A percentile compares a stretch with the other conserved stretches of the same genome.
Evolutionary conservation across 139 green algal genomes (phyloP).

Genomic region (Desmodesmus armatus): DNA sequence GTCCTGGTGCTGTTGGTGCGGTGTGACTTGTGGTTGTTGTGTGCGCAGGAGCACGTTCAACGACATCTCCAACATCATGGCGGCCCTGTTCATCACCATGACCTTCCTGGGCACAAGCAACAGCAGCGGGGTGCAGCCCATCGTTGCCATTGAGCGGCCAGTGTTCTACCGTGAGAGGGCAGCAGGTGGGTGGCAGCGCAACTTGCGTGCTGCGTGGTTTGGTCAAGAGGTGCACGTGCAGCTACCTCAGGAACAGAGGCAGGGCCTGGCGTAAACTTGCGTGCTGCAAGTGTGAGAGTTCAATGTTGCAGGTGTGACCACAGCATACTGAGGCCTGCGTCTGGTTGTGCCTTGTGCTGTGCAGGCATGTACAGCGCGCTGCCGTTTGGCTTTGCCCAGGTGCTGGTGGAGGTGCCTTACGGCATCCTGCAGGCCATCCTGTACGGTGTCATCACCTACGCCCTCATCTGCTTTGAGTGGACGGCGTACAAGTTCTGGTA

Average conservation of each 20-base stretch:
- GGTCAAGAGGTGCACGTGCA: no score
- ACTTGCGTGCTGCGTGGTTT: no score
- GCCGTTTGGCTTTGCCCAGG: slow-evolving; percentile 41
- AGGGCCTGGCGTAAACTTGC: no score
- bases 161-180: slow-evolving; percentile 49
- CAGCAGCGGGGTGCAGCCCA: slow-evolving; percentile 42
- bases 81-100: slow-evolving; percentile 67
- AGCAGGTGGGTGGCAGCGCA: slow-evolving; percentile 36
- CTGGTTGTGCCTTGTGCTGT: background rate
- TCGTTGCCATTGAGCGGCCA: slow-evolving; percentile 31
- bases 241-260: no score
- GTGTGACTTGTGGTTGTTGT: background rate
- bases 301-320: no score
- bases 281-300: no score
- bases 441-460: slow-evolving; percentile 61
- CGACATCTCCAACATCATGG: slow-evolving; percentile 71
- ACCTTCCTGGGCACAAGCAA: slow-evolving; percentile 51
- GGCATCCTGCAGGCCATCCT: slow-evolving; percentile 57
- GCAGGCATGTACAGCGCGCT: slow-evolving; percentile 39
- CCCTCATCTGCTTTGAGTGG: slow-evolving; percentile 60
- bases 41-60: slow-evolving; percentile 14
- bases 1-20: background rate
- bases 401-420: slow-evolving; percentile 62
- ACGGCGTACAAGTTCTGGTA: slow-evolving; percentile 65
- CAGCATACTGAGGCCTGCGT: no score